Percentiles rank a stretch among this genome's conserved stretches.
These are phyloP conservation scores for Fagus sylvatica DNA, from an alignment of 306 rosid species.

Conservation along the genomic window DNA sequence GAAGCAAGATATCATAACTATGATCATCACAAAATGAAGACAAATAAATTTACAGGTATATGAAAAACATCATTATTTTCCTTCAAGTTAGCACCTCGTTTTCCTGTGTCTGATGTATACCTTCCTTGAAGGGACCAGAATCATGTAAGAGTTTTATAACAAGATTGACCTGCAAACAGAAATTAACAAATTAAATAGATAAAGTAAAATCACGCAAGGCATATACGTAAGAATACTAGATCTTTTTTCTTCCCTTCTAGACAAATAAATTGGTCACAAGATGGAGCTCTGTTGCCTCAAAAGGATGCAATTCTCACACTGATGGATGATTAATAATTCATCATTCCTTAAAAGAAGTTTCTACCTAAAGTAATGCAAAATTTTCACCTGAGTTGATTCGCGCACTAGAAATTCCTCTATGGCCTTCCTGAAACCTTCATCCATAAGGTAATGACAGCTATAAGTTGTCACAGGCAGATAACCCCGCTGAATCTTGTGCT, in stretches of 20 bases:
- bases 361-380: background rate
- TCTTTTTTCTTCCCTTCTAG: too few relatives aligned
- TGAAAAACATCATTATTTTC: background rate
- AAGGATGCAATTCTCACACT: constrained; percentile 9
- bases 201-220: background rate
- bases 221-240: background rate
- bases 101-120: constrained; percentile 18
- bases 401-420: constrained; percentile 71
- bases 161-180: constrained; percentile 59
- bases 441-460: constrained; percentile 78
- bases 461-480: constrained; percentile 86
- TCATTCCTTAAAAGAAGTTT: background rate
- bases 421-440: constrained; percentile 63
- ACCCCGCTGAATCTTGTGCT: constrained; percentile 96
- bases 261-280: background rate
- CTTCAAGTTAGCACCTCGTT: background rate
- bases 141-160: constrained; percentile 71
- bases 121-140: constrained; percentile 87
- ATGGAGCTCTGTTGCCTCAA: background rate
- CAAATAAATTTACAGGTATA: background rate
- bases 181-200: background rate
- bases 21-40: background rate
- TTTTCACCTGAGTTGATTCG: constrained; percentile 77
- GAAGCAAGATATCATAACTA: background rate
- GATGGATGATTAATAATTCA: background rate